Conservation (phyloP, 257 asterid genomes). For the Petunia secreta region DNA sequence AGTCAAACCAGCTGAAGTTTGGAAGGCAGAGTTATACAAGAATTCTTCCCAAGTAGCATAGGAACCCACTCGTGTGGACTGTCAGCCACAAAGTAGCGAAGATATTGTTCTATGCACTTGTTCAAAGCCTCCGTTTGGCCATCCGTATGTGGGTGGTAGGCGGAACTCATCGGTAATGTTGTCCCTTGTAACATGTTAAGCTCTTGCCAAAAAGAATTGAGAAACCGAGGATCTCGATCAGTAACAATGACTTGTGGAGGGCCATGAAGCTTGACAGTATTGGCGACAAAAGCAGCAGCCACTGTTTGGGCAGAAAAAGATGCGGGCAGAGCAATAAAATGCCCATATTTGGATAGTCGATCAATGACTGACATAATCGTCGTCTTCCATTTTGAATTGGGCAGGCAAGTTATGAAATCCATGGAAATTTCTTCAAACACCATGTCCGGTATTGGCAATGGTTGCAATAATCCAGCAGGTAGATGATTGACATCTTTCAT, state of each 20-base stretch:
- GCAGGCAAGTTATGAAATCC: conserved; percentile 10
- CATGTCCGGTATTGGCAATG: background rate
- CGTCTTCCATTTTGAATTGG: background rate
- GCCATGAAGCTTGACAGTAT: background rate
- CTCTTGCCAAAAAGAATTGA: conserved; percentile 9
- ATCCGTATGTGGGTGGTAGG: conserved; percentile 2
- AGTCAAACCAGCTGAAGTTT: background rate
- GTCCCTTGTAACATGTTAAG: background rate
- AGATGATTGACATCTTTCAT: background rate
- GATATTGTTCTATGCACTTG: background rate
- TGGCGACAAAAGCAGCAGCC: background rate
- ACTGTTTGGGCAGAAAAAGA: background rate
- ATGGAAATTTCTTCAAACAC: background rate
- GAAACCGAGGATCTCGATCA: conserved; percentile 8
- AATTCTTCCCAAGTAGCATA: background rate
- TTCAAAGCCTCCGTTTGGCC: conserved; percentile 15
- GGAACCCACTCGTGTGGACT: background rate
- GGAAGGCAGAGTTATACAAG: background rate
- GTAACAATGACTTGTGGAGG: background rate
- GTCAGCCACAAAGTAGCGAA: background rate
- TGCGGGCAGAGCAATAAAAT: background rate
- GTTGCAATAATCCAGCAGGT: background rate
- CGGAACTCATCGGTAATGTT: background rate
- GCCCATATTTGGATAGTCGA: background rate
- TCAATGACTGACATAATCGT: background rate